Base-by-base conservation (phyloP, 164 flowering plant genomes). In the Macadamia integrifolia region DNA sequence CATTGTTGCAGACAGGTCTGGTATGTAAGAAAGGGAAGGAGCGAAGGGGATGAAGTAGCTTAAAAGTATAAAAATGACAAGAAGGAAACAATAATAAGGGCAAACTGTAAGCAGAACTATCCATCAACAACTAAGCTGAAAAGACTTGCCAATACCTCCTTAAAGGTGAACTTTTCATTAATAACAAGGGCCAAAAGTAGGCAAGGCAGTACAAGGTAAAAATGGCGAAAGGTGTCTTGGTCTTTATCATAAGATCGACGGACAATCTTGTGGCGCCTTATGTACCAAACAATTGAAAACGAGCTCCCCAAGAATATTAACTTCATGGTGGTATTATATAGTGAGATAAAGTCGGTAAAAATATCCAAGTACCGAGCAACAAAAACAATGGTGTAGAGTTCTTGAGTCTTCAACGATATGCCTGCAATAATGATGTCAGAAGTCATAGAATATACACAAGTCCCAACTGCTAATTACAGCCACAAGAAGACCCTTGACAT, bases 381-480 rank as follows among this genome's bases (percentile, higher is more conserved):
- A 79, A 91, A 93, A 64, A 93, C 98, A 74, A 89, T 44, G 31
- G 95, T 93, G 70, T 87, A 93, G 53, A 93, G 86, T 70, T 93
- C 98, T 74, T 93, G 97, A 17, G 97, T 93, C 92, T 89, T 93
- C 86, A 93, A 78, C 32, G 98, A 93, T 79, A 90, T 46, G n/a
- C 98, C 98, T 93, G 85, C 80, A 81, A 3, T 67, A 48, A 64
- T 40, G 53, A 28, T 1, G n/a, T 30, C 35, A 28, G 49, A 15
- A 11, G 12, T 68, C 46, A 61, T n/a, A 61, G 7, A 31, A 35
- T 35, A 30, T n/a, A 29, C 61, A 58, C 14, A 23, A 43, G 14
- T 60, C 9, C 9, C 40, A 59, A 59, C 42, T 60, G n/a, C 31
- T 62, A 43, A 10, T 28, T 35, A 53, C 53, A 3, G 17, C 15